Conservation (phyloP, 192 early-diverging fungal species). For the Coemansia sp. region DNA sequence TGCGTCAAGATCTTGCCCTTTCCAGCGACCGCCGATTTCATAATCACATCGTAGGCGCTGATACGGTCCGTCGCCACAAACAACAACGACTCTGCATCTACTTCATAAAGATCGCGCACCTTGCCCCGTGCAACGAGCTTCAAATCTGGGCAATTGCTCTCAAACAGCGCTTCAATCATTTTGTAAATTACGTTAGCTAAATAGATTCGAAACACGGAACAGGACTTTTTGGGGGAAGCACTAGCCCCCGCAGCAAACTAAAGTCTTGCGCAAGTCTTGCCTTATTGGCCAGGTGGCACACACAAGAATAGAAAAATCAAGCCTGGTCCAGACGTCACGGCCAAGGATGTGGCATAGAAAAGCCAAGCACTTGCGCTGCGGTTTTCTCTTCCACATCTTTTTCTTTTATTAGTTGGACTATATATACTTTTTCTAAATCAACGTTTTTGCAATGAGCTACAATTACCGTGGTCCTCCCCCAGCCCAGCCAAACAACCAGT, state of each 20-base stretch:
- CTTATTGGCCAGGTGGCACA: not conserved
- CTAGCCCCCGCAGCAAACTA: no score
- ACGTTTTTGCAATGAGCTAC: constrained; percentile 2
- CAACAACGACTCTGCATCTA: constrained; percentile 81
- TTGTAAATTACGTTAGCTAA: not conserved
- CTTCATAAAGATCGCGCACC: constrained; percentile 94
- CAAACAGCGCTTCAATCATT: constrained; percentile 57
- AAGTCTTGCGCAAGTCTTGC: no score
- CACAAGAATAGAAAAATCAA: not conserved
- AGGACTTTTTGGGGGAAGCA: not conserved
- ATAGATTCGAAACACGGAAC: constrained; percentile 2
- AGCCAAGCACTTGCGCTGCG: not conserved
- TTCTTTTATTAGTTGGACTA: not conserved
- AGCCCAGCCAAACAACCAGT: not conserved
- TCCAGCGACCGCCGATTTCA: constrained; percentile 88
- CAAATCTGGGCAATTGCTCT: constrained; percentile 86
- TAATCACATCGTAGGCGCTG: constrained; percentile 97
- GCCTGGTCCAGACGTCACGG: not conserved
- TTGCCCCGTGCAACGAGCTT: constrained; percentile 93
- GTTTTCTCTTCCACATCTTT: not conserved
- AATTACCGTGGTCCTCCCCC: constrained; percentile 19
- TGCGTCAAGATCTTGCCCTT: constrained; percentile 98
- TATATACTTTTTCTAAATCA: not conserved
- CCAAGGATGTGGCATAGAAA: not conserved
- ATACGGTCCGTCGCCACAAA: constrained; percentile 98